Evolutionary conservation across 371 early-diverging fungal species (phyloP).

Genomic region (Lichtheimia hyalospora): DNA sequence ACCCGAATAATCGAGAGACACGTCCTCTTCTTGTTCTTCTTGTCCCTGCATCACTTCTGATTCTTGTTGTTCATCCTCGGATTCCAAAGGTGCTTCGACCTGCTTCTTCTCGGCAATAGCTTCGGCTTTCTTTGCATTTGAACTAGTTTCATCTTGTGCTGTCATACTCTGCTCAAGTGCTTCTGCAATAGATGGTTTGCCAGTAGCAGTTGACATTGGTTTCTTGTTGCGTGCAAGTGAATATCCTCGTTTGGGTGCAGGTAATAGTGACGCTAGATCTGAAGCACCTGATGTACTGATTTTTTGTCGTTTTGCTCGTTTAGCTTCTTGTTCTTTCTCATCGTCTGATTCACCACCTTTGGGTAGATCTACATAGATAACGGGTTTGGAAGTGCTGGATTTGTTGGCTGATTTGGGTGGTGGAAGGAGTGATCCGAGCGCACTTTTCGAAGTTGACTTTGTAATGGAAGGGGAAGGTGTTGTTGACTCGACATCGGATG

Average conservation of each 20-base stretch:
- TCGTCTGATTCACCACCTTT: conserved; percentile 9
- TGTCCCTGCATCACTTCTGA: not conserved
- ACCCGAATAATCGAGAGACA: conserved; percentile 13
- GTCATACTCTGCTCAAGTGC: too few species aligned
- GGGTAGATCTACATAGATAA: conserved; percentile 36
- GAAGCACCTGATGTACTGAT: conserved; percentile 8
- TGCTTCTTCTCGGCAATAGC: conserved; percentile 4
- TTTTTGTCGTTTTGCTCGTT: conserved; percentile 21
- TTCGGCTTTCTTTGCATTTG: conserved; percentile 9
- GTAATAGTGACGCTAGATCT: conserved; percentile 31
- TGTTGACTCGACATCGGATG: conserved; percentile 12
- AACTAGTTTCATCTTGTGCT: not conserved
- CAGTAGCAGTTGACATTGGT: not conserved
- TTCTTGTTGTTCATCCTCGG: conserved; percentile 12
- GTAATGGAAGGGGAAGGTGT: not conserved
- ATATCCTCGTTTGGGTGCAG: conserved; percentile 27
- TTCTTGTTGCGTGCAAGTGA: conserved; percentile 7
- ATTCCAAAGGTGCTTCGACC: not conserved
- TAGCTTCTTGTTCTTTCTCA: conserved; percentile 25
- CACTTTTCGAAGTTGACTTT: not conserved
- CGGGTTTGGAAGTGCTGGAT: conserved; percentile 10
- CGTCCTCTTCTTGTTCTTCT: conserved; percentile 9
- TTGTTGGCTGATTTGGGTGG: conserved; percentile 16
- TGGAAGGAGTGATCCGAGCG: conserved; percentile 9
- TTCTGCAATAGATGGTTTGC: not conserved